These are phyloP conservation scores for Anthracocystis panici-leucophaei DNA, from an alignment of 1,284 basidiomycete genomes.

Conservation along the genomic window DNA sequence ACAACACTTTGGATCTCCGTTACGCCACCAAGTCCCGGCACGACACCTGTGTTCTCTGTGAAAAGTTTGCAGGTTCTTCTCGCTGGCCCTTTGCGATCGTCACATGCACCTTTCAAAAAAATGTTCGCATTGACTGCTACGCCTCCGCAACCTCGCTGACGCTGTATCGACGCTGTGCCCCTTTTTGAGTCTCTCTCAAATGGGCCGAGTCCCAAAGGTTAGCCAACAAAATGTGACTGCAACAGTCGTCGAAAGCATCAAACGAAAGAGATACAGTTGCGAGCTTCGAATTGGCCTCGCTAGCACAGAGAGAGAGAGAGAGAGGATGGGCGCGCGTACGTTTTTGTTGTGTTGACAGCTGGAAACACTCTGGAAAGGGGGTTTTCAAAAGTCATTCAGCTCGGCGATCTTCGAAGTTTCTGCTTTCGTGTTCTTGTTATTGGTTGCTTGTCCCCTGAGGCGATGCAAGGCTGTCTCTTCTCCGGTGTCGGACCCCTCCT, in stretches of 20 bases:
- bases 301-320: neutral
- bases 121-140: constrained; percentile 11
- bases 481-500: constrained; percentile 5
- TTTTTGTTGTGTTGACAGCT: neutral
- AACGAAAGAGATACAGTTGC: neutral
- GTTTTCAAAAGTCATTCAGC: neutral
- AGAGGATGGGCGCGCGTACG: too few species aligned
- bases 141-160: neutral
- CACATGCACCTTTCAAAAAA: constrained; percentile 33
- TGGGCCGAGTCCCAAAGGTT: neutral
- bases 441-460: neutral
- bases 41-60: neutral
- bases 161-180: neutral
- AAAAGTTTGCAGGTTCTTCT: too few species aligned
- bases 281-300: neutral
- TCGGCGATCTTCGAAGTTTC: constrained; percentile 14
- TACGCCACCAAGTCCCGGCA: neutral
- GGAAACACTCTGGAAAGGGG: too few species aligned
- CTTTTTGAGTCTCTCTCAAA: neutral
- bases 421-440: neutral
- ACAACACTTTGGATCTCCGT: constrained; percentile 13
- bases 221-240: too few species aligned
- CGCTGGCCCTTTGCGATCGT: constrained; percentile 29
- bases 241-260: neutral
- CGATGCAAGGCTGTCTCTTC: neutral